Percentiles rank a stretch among this genome's conserved stretches.
These are phyloP conservation scores for Lasiosphaeris hirsuta DNA, from an alignment of 495 filamentous ascomycete species.

Conservation along the genomic window DNA sequence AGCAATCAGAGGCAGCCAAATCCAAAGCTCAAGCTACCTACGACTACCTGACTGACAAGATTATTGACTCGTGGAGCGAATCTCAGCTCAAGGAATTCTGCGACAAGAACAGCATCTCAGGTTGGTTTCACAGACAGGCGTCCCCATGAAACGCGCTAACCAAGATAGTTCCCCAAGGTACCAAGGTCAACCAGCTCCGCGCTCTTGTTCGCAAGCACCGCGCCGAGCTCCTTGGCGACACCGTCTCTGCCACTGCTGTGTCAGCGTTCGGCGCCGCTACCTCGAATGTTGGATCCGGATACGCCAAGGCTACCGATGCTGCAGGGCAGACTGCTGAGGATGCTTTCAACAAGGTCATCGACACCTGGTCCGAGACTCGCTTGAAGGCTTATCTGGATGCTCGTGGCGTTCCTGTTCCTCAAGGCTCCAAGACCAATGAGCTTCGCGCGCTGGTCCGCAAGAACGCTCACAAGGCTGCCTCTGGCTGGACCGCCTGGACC, in stretches of 20 bases:
- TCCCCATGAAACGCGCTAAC: constrained; percentile 33
- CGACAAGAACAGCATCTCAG: constrained; percentile 75
- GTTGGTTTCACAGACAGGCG: constrained; percentile 18
- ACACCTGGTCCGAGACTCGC: constrained; percentile 65
- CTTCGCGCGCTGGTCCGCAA: constrained; percentile 72
- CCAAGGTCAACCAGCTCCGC: constrained; percentile 80
- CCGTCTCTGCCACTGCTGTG: constrained; percentile 56
- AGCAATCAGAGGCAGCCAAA: constrained; percentile 47
- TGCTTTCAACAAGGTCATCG: constrained; percentile 61
- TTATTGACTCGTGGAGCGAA: constrained; percentile 90
- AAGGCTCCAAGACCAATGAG: constrained; percentile 72
- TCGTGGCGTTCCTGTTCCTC: constrained; percentile 68
- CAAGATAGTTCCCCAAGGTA: constrained; percentile 85
- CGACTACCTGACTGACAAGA: constrained; percentile 68
- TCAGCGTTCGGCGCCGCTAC: constrained; percentile 77
- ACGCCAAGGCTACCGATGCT: constrained; percentile 70
- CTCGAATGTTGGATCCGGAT: constrained; percentile 74
- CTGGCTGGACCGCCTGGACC: constrained; percentile 73
- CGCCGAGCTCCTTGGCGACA: constrained; percentile 66
- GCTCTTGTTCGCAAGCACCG: constrained; percentile 91
- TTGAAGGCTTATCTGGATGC: constrained; percentile 76
- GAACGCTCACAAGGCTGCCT: constrained; percentile 67
- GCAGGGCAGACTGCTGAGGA: constrained; percentile 61
- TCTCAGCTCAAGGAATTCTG: constrained; percentile 85
- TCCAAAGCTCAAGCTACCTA: constrained; percentile 63